phyloP scores from a whole-genome alignment of 2,329 filamentous ascomycete species.

The Orbilia blumenaviensis region DNA sequence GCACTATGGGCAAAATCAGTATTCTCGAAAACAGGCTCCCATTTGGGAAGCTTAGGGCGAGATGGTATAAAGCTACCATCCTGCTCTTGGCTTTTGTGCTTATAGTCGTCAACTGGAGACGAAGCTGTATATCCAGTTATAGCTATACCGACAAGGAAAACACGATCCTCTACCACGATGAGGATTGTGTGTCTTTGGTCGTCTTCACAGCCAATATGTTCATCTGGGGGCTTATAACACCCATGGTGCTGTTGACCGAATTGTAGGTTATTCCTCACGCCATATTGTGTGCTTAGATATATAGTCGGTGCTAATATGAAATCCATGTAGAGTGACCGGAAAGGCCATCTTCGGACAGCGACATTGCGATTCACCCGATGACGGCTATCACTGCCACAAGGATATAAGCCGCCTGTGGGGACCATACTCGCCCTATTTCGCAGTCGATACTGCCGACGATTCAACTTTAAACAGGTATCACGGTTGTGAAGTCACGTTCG shows the following conservation, averaged over 20 bases:
- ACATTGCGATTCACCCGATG: constrained; percentile 66
- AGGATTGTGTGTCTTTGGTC: constrained; percentile 33
- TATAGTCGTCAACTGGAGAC: constrained; percentile 43
- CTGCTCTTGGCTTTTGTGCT: constrained; percentile 17
- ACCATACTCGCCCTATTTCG: constrained; percentile 86
- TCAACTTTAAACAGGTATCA: constrained; percentile 70
- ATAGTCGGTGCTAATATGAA: background rate
- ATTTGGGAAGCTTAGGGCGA: constrained; percentile 20
- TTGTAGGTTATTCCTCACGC: constrained; percentile 4
- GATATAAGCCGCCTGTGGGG: constrained; percentile 77
- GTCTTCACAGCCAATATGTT: constrained; percentile 44
- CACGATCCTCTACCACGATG: constrained; percentile 25
- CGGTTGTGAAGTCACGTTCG: constrained; percentile 80
- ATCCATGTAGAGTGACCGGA: constrained; percentile 8
- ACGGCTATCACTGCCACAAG: constrained; percentile 72
- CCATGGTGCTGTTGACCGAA: constrained; percentile 34
- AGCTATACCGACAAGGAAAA: constrained; percentile 36
- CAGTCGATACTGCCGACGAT: constrained; percentile 68
- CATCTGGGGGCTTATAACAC: constrained; percentile 45
- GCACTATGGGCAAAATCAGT: constrained; percentile 1
- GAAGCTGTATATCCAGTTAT: constrained; percentile 45
- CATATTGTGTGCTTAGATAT: too few relatives aligned
- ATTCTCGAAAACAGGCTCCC: background rate
- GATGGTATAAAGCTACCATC: constrained; percentile 42
- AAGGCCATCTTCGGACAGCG: constrained; percentile 9